Base-by-base conservation (phyloP, 2,329 filamentous ascomycete species). In the Thielaviopsis populi region DNA sequence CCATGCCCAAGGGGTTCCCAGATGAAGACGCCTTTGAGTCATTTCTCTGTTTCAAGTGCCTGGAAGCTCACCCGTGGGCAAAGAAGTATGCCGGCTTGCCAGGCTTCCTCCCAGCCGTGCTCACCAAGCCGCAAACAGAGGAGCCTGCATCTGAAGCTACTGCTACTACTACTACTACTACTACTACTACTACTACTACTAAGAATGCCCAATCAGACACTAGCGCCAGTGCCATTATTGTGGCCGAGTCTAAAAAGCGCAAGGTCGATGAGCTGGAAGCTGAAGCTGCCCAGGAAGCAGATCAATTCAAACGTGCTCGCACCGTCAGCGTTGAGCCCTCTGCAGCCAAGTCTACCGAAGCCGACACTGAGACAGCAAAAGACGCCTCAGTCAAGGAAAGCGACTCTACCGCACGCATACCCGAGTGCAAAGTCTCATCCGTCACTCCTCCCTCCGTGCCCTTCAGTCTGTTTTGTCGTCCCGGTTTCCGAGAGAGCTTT, bases 31-130 rank as follows among this genome's bases (percentile, higher is more conserved):
- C 87, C 37, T 99, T 99, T 68, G 90, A 95, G 62, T 83, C 86
- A 33, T 87, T 97, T 70, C 81, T 99, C 43, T 99, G 94, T 77
- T 96, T 94, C 77, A 95, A 95, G 72, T 99, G 94, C 69, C 81
- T 95, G 15, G 85, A 91, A 48, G 83, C 90, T 1, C 83, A 91
- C 69, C 89, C 91, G 0, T 99, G 94, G 94, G 86, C 97, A 73
- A 95, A 92, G 75, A 79, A 80, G 67, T 97, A 97, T 71, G 91
- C 89, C 5, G 87, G 87, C 1, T 83, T 88, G 0, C 71, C 83
- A 0, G 91, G 91, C 0, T 97, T 99, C 70, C 77, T 97, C 0
- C 78, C 83, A 0, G 81, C 91, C 0, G 81, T 96, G 0, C 86
- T 84, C 66, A 72, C 75, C 6, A 68, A 71, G 1, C 56, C 69